phyloP scores from a whole-genome alignment of 2,329 filamentous ascomycete species.

The Massarina eburnea region DNA sequence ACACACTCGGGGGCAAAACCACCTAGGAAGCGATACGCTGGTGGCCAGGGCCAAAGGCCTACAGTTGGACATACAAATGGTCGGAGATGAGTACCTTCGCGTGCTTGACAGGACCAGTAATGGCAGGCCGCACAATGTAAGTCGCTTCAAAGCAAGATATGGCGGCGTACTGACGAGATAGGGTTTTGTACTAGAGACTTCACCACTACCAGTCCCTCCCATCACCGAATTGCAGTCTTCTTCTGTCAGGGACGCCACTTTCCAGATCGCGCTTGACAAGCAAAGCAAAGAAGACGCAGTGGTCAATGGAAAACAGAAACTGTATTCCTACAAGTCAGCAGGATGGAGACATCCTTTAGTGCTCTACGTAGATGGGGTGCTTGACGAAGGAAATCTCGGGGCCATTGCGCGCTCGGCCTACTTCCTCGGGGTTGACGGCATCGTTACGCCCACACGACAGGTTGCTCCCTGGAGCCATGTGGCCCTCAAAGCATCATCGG shows the following conservation, averaged over 20 bases:
- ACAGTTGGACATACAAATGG: slow-evolving; percentile 59
- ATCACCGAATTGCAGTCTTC: slow-evolving; percentile 60
- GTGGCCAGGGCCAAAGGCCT: slow-evolving; percentile 19
- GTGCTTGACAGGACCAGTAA: slow-evolving; percentile 82
- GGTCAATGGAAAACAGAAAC: slow-evolving; percentile 67
- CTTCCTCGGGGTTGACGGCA: slow-evolving; percentile 85
- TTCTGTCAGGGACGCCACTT: slow-evolving; percentile 40
- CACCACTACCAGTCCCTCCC: slow-evolving; percentile 73
- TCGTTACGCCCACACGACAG: slow-evolving; percentile 71
- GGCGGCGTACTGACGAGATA: slow-evolving; percentile 19
- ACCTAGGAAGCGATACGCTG: slow-evolving; percentile 18
- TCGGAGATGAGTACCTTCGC: slow-evolving; percentile 64
- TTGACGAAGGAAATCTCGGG: slow-evolving; percentile 88
- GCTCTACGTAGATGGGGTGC: slow-evolving; percentile 72
- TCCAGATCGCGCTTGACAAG: slow-evolving; percentile 51
- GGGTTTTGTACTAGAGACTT: slow-evolving; percentile 83
- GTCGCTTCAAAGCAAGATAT: slow-evolving; percentile 4
- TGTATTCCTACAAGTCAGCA: slow-evolving; percentile 51
- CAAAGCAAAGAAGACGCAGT: slow-evolving; percentile 73
- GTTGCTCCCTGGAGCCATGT: slow-evolving; percentile 74
- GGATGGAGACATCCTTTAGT: slow-evolving; percentile 66
- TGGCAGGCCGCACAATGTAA: slow-evolving; percentile 77
- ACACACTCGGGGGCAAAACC: slow-evolving; percentile 28
- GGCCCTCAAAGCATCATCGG: slow-evolving; percentile 83
- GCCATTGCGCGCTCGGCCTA: slow-evolving; percentile 85